A percentile compares a stretch with the other conserved stretches of the same genome.
Evolutionary conservation across 441 rosid genomes (phyloP).

Genomic region (Melastoma candidum): DNA sequence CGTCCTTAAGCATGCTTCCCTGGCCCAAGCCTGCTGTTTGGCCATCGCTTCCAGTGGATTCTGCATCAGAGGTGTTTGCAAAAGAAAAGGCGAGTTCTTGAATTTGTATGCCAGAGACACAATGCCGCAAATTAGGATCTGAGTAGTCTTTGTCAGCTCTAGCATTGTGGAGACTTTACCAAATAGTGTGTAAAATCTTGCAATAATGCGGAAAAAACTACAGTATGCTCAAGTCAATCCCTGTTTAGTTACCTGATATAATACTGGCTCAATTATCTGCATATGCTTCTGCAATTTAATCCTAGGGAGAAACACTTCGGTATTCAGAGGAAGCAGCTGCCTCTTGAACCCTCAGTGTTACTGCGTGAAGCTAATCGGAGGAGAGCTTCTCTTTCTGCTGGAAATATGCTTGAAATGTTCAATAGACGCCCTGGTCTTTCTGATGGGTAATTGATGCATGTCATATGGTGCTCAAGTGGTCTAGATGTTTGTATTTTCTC

Average conservation of each 20-base stretch:
- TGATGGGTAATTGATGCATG: slow-evolving; percentile 59
- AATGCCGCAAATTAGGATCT: background rate
- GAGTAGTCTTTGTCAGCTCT: background rate
- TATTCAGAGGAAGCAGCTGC: slow-evolving; percentile 80
- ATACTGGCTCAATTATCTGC: slow-evolving; percentile 10
- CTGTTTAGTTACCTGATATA: background rate
- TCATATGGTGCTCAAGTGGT: background rate
- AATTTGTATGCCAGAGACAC: background rate
- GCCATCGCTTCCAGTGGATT: slow-evolving; percentile 87
- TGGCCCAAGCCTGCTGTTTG: slow-evolving; percentile 98
- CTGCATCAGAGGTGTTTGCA: slow-evolving; percentile 71
- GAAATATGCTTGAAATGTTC: slow-evolving; percentile 70
- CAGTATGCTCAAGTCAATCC: background rate
- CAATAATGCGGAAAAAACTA: background rate
- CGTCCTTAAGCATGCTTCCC: slow-evolving; percentile 95
- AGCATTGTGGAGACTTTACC: background rate
- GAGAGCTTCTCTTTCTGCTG: slow-evolving; percentile 98
- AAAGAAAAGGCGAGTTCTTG: slow-evolving; percentile 81
- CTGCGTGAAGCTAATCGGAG: slow-evolving; percentile 94
- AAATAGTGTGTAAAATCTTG: no score
- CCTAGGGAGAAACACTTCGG: slow-evolving; percentile 73
- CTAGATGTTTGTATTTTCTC: background rate
- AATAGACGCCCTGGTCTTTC: slow-evolving; percentile 46
- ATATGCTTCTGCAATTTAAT: slow-evolving; percentile 78
- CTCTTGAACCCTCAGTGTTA: slow-evolving; percentile 93